A percentile compares a stretch with the other conserved stretches of the same genome.
phyloP scores from a whole-genome alignment of 2,329 filamentous ascomycete species.

The Aureobasidium mangrovei region DNA sequence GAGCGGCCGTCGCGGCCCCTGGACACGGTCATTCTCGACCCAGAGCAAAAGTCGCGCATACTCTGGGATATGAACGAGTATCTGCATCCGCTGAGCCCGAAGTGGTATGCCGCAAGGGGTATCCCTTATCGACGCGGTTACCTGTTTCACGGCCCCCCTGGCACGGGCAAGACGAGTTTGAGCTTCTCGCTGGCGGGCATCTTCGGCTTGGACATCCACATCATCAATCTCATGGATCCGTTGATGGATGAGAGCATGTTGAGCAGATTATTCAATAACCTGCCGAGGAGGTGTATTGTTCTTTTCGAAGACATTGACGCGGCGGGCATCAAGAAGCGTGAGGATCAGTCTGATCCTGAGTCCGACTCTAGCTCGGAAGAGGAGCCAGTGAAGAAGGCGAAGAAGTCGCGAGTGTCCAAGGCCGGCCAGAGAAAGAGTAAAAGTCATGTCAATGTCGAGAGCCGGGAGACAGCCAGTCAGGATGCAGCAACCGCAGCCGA shows the following conservation, averaged over 20 bases:
- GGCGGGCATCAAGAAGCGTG: slow-evolving; percentile 33
- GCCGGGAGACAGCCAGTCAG: not conserved
- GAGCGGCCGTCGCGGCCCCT: slow-evolving; percentile 60
- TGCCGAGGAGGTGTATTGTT: slow-evolving; percentile 39
- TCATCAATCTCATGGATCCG: slow-evolving; percentile 51
- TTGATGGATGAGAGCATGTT: slow-evolving; percentile 61
- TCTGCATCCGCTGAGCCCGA: slow-evolving; percentile 57
- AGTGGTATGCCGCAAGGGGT: slow-evolving; percentile 78
- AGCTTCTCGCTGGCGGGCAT: slow-evolving; percentile 38
- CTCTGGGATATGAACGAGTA: slow-evolving; percentile 70
- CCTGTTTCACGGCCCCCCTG: slow-evolving; percentile 62
- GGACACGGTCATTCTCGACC: slow-evolving; percentile 65
- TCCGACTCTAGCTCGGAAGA: not conserved
- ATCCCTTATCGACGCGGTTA: slow-evolving; percentile 83
- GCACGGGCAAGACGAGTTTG: slow-evolving; percentile 31
- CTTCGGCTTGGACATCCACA: slow-evolving; percentile 40
- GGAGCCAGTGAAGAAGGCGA: not conserved
- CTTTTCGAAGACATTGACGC: slow-evolving; percentile 42
- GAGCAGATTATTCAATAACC: slow-evolving; percentile 34
- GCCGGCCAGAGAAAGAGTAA: not conserved
- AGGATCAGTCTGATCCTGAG: slow-evolving; percentile 14
- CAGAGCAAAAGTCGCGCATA: slow-evolving; percentile 55
- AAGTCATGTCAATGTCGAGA: not conserved
- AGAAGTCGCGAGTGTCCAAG: not conserved
- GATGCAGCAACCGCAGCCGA: not conserved